phyloP scores from a whole-genome alignment of 2,329 filamentous ascomycete genomes.

The Chalaropsis ovoidea region DNA sequence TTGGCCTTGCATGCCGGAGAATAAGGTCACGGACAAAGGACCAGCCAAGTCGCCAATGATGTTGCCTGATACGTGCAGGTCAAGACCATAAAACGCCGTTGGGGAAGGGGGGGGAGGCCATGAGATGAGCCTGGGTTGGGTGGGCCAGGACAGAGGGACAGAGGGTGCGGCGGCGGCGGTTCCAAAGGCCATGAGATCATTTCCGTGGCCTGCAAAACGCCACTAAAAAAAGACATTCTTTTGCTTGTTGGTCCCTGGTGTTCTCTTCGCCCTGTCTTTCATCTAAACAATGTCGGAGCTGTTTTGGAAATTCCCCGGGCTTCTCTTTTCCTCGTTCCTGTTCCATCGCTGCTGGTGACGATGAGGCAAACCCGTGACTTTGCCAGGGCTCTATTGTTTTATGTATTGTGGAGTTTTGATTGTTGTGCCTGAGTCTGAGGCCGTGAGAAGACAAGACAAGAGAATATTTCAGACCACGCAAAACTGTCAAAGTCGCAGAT shows the following conservation, averaged over 20 bases:
- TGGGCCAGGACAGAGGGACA: background rate
- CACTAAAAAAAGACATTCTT: background rate
- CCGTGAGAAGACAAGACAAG: background rate
- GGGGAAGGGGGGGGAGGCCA: background rate
- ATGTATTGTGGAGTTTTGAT: background rate
- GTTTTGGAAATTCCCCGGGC: constrained; percentile 8
- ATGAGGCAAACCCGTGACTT: background rate
- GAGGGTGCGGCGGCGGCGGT: no score
- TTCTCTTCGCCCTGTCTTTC: constrained; percentile 3
- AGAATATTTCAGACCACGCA: constrained; percentile 4
- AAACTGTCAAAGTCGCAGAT: constrained; percentile 14
- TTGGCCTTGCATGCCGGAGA: background rate
- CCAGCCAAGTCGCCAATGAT: background rate
- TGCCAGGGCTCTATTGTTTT: background rate
- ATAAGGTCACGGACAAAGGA: constrained; percentile 1
- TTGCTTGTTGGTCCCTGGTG: background rate
- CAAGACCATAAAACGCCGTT: background rate
- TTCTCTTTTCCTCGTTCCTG: background rate
- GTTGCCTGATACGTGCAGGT: constrained; percentile 6
- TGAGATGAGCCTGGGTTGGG: constrained; percentile 3
- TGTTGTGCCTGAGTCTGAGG: background rate
- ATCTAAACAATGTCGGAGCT: constrained; percentile 8
- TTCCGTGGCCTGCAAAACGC: background rate
- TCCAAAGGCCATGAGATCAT: background rate
- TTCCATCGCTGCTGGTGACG: background rate